Evolutionary conservation across 192 early-diverging fungal species (phyloP).

Genomic region (Lunasporangiospora selenospora): DNA sequence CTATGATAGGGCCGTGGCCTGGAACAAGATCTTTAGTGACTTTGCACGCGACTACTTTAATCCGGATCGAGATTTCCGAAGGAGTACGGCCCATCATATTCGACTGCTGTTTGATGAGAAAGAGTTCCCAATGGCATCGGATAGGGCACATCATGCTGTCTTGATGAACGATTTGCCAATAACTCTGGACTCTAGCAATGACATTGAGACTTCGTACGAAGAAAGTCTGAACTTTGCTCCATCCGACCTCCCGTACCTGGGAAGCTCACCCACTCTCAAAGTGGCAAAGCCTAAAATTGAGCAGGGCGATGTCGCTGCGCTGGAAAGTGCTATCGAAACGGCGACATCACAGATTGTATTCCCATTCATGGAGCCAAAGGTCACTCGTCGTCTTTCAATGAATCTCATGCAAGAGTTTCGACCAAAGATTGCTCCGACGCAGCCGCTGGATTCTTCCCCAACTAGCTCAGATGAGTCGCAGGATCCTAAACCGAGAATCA

Average conservation of each 20-base stretch:
- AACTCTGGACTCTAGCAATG: constrained; percentile 35
- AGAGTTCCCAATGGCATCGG: constrained; percentile 47
- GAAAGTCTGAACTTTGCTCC: constrained; percentile 26
- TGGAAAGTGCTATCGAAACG: constrained; percentile 47
- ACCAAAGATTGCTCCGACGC: constrained; percentile 21
- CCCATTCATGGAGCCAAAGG: constrained; percentile 53
- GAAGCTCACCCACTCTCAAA: constrained; percentile 49
- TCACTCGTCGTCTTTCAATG: constrained; percentile 57
- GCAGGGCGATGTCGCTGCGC: constrained; percentile 36
- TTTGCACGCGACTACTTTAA: constrained; percentile 84
- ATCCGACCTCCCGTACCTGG: constrained; percentile 51
- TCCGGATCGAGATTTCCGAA: constrained; percentile 77
- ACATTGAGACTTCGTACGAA: constrained; percentile 11
- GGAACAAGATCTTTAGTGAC: constrained; percentile 86
- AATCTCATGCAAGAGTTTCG: constrained; percentile 56
- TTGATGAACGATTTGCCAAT: constrained; percentile 56
- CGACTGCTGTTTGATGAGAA: constrained; percentile 67
- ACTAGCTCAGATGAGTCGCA: constrained; percentile 30
- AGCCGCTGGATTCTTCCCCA: constrained; percentile 34
- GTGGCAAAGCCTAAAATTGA: constrained; percentile 37
- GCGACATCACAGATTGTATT: constrained; percentile 44
- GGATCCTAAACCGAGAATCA: constrained; percentile 8
- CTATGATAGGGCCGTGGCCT: constrained; percentile 79
- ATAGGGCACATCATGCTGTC: constrained; percentile 50
- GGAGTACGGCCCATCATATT: constrained; percentile 68